Base-by-base conservation (phyloP, 306 rosid genomes). In the Acacia crassicarpa region DNA sequence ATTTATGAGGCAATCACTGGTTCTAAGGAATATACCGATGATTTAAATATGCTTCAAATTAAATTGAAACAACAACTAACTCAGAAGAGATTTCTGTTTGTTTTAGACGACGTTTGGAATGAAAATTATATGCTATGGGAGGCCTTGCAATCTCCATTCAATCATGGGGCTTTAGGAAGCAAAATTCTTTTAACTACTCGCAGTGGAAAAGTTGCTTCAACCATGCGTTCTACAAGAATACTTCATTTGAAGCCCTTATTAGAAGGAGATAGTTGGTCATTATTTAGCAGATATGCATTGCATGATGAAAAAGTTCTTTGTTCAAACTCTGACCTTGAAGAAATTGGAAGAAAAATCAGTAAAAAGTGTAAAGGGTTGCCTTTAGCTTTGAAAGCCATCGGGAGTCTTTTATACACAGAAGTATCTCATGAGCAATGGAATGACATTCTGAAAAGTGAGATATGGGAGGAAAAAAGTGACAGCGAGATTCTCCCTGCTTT, bases 31-130 rank as follows among this genome's bases (percentile, higher is more conserved):
- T 61, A 81, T 25, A 48, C 35, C 11, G 44, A 79, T 8, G 81
- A 74, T 15, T 6, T 76, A 4, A 32, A 56, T 11, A 13, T 11
- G 4, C 71, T 82, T 70, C 81, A 82, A 63, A 48, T 12, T 2
- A 25, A 32, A 32, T 30, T 78, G 66, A 51, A 59, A 0, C 40
- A 78, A 16, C 9, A 1, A 2, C 32, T 82, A 1, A 35, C 6
- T 1, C 76, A 69, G 0, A 79, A 75, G 43, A 86, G 75, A 19
- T 72, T 86, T 41, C 49, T 86, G 15, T 14, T 83, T 14, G 66
- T 83, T 15, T 13, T 86, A 1, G 89, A 86, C 15, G 85, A 86
- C n/a, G 71, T 86, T 1, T 86, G 89, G 85, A 40, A 77, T 22
- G 81, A 80, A 17, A 53, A 59, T 17, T 72, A 46, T 41, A 13